A percentile compares a stretch with the other conserved stretches of the same genome.
These are phyloP conservation scores for Biscutella laevigata DNA, from an alignment of 441 rosid species.

Conservation along the genomic window DNA sequence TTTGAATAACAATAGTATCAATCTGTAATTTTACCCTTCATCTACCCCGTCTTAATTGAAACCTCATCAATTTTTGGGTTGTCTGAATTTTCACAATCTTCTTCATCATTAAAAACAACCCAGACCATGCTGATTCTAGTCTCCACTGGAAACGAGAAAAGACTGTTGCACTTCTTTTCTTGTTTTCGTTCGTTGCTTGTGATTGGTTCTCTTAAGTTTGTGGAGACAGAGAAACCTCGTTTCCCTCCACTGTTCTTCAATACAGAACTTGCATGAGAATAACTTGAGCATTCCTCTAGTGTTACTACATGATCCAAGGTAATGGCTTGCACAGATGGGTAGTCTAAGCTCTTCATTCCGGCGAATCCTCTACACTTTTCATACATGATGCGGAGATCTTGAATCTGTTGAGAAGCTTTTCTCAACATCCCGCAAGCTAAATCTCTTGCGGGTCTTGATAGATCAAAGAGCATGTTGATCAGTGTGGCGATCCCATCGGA, in stretches of 20 bases:
- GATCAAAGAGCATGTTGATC: slow-evolving; percentile 49
- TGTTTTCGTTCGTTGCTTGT: slow-evolving; percentile 6
- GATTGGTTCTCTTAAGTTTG: slow-evolving; percentile 13
- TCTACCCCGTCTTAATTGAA: too few relatives aligned
- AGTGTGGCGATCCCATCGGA: slow-evolving; percentile 45
- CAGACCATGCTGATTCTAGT: slow-evolving; percentile 70
- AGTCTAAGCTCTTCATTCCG: slow-evolving; percentile 47
- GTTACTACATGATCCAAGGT: slow-evolving; percentile 49
- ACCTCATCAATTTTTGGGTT: too few relatives aligned
- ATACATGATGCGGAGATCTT: slow-evolving; percentile 38
- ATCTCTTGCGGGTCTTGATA: slow-evolving; percentile 47
- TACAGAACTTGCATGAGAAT: too few relatives aligned
- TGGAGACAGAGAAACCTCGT: slow-evolving; percentile 20
- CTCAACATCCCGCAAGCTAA: slow-evolving; percentile 54
- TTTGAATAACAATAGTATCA: too few relatives aligned
- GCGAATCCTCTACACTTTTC: slow-evolving; percentile 40
- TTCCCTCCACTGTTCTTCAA: too few relatives aligned
- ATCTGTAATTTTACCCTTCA: too few relatives aligned
- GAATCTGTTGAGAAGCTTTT: slow-evolving; percentile 50
- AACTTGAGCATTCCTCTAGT: slow-evolving; percentile 39
- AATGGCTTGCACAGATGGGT: slow-evolving; percentile 52
- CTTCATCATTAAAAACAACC: slow-evolving; percentile 66
- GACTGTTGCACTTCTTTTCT: slow-evolving; percentile 10
- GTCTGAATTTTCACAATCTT: slow-evolving; percentile 18
- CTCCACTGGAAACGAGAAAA: slow-evolving; percentile 46